Conservation (phyloP, 2,329 filamentous ascomycete species). For the Trichoderma cornu-damae region DNA sequence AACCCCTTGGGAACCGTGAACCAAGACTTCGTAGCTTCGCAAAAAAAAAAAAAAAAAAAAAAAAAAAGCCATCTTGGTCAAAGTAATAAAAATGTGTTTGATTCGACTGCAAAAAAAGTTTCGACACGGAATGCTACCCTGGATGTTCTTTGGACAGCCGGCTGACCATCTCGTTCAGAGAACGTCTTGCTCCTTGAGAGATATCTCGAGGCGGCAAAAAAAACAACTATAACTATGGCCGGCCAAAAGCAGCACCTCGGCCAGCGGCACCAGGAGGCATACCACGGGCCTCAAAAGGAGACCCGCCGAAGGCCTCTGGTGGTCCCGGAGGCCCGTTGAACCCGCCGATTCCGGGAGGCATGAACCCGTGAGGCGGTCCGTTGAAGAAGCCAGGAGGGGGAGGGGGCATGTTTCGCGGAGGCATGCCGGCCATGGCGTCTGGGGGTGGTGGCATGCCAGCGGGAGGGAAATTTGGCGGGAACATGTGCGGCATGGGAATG, state of each 20-base stretch:
- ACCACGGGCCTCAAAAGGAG: slow-evolving; percentile 51
- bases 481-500: slow-evolving; percentile 54
- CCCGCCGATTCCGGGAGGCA: slow-evolving; percentile 51
- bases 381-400: slow-evolving; percentile 56
- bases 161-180: too few species aligned
- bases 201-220: background rate
- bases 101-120: slow-evolving; percentile 4
- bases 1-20: background rate
- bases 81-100: slow-evolving; percentile 3
- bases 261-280: slow-evolving; percentile 47
- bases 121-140: slow-evolving; percentile 1
- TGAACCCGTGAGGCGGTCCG: slow-evolving; percentile 47
- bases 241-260: slow-evolving; percentile 33
- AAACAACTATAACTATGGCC: slow-evolving; percentile 25
- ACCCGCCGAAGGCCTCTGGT: slow-evolving; percentile 44
- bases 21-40: background rate
- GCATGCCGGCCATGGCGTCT: slow-evolving; percentile 46
- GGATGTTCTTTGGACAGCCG: background rate
- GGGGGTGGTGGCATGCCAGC: slow-evolving; percentile 43
- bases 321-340: slow-evolving; percentile 50
- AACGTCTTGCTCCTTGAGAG: too few species aligned
- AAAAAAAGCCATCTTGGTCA: background rate
- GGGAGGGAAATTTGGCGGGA: slow-evolving; percentile 56
- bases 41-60: too few species aligned
- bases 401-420: slow-evolving; percentile 49